Conservation (phyloP, 176 grass and related monocot species). For the Eremochloa ophiuroides region DNA sequence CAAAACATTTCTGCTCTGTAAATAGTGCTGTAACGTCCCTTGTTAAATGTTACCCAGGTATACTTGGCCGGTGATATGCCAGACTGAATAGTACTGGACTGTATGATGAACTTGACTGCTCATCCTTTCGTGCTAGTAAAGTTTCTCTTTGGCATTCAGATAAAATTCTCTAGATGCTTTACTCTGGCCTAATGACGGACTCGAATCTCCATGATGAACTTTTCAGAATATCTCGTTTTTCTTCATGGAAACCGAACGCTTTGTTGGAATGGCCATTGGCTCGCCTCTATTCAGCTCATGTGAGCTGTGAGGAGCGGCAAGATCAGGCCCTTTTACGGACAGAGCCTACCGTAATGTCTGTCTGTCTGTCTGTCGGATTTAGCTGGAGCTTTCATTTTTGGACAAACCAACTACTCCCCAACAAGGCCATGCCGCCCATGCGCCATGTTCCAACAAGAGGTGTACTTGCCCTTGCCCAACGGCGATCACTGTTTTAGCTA, state of each 20-base stretch:
- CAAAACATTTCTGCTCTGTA: constrained; percentile 45
- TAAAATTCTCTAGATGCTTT: constrained; percentile 5
- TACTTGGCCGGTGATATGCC: constrained; percentile 19
- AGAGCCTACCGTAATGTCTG: background rate
- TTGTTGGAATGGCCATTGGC: constrained; percentile 4
- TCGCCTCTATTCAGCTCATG: constrained; percentile 19
- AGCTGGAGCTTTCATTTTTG: constrained; percentile 4
- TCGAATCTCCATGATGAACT: constrained; percentile 36
- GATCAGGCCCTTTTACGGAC: background rate
- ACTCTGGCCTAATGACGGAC: background rate
- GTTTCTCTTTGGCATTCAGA: background rate
- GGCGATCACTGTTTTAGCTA: background rate
- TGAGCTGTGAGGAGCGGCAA: constrained; percentile 38
- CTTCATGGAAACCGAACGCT: constrained; percentile 2
- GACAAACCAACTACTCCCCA: background rate
- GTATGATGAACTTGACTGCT: constrained; percentile 19
- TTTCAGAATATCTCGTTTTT: constrained; percentile 5
- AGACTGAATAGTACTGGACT: constrained; percentile 14
- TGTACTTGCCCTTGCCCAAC: constrained; percentile 4
- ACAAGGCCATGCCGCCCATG: constrained; percentile 16
- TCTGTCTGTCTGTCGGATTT: constrained; percentile 13
- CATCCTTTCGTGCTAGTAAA: background rate
- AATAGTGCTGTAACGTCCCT: constrained; percentile 43
- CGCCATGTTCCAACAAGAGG: background rate
- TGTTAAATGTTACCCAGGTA: constrained; percentile 21